Evolutionary conservation across 2,329 filamentous ascomycete genomes (phyloP).

Genomic region (Diplodia sapinea): DNA sequence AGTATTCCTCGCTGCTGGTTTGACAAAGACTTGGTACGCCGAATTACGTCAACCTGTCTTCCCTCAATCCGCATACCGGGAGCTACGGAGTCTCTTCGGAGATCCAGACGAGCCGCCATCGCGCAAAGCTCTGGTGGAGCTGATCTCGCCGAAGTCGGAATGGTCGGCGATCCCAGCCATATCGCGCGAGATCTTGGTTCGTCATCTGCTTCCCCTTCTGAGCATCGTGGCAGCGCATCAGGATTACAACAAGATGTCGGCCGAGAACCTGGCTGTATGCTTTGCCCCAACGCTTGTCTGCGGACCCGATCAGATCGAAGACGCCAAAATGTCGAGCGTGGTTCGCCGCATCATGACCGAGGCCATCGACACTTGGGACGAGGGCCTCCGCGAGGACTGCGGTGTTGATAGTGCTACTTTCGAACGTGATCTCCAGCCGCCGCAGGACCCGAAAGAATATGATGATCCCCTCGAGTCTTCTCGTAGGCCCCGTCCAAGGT

Average conservation of each 20-base stretch:
- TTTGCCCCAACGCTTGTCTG: slow-evolving; percentile 60
- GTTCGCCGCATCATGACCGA: slow-evolving; percentile 57
- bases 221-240: slow-evolving; percentile 53
- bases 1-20: slow-evolving; percentile 58
- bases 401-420: slow-evolving; percentile 48
- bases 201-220: slow-evolving; percentile 61
- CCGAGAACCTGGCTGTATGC: slow-evolving; percentile 61
- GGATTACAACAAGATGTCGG: slow-evolving; percentile 61
- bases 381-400: slow-evolving; percentile 52
- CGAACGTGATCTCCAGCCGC: slow-evolving; percentile 48
- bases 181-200: slow-evolving; percentile 55
- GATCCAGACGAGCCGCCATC: slow-evolving; percentile 47
- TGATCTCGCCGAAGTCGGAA: slow-evolving; percentile 54
- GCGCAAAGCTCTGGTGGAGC: slow-evolving; percentile 52
- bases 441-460: slow-evolving; percentile 51
- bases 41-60: slow-evolving; percentile 60
- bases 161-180: slow-evolving; percentile 54
- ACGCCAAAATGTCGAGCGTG: slow-evolving; percentile 60
- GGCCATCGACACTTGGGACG: slow-evolving; percentile 54
- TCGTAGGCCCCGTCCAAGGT: slow-evolving; percentile 34
- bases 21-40: slow-evolving; percentile 64
- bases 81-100: slow-evolving; percentile 52
- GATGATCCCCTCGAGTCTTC: slow-evolving; percentile 53
- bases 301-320: slow-evolving; percentile 61
- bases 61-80: slow-evolving; percentile 55